Evolutionary conservation across 2,329 filamentous ascomycete genomes (phyloP).

Genomic region (Coniella lustricola): DNA sequence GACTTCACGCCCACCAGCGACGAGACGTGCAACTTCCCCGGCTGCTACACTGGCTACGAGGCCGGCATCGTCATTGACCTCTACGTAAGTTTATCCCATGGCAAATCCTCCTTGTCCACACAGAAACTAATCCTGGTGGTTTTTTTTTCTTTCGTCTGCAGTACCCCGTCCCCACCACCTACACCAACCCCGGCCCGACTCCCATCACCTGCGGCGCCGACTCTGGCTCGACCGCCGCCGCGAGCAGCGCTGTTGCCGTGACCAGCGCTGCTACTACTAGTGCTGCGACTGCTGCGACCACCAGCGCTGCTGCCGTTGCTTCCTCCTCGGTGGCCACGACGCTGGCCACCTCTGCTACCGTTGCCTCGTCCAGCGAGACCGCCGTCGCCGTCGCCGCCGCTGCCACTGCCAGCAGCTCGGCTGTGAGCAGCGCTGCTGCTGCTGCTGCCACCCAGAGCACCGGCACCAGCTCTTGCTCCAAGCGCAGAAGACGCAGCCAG

Average conservation of each 20-base stretch:
- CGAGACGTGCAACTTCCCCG: background rate
- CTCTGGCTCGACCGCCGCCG: background rate
- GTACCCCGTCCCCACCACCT: background rate
- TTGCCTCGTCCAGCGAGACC: background rate
- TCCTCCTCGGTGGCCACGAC: too few species aligned
- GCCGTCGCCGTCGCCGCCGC: background rate
- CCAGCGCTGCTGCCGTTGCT: background rate
- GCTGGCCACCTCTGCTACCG: too few species aligned
- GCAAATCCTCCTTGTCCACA: too few species aligned
- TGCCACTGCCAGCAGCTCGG: background rate
- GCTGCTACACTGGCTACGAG: background rate
- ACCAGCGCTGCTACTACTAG: background rate
- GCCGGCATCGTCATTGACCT: too few species aligned
- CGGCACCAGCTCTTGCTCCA: background rate
- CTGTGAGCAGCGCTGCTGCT: background rate
- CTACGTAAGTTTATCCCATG: too few species aligned
- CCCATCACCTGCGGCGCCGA: background rate
- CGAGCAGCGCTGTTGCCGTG: background rate
- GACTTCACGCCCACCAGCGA: constrained; percentile 19
- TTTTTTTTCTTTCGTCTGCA: background rate
- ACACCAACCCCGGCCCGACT: background rate
- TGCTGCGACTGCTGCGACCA: background rate
- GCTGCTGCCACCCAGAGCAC: background rate
- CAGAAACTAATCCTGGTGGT: too few species aligned
- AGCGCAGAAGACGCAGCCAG: background rate